A percentile compares a stretch with the other conserved stretches of the same genome.
Conservation (phyloP, 2,329 filamentous ascomycete species). For the Fusarium ramigenum region DNA sequence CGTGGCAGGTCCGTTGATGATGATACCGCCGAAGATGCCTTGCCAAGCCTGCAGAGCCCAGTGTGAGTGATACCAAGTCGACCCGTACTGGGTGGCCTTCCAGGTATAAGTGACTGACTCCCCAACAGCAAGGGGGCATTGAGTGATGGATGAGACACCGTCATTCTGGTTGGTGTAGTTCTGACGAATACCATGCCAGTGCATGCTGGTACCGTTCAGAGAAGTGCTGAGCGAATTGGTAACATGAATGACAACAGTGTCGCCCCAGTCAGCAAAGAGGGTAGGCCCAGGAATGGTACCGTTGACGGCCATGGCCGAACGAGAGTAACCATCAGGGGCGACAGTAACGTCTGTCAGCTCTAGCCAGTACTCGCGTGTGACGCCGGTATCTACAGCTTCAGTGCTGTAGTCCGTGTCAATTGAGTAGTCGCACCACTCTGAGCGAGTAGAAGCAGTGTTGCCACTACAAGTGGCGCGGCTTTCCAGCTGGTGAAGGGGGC, state of each 20-base stretch:
- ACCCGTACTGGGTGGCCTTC: conserved; percentile 63
- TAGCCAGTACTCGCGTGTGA: conserved; percentile 60
- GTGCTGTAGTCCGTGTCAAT: conserved; percentile 58
- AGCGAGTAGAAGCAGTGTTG: conserved; percentile 1
- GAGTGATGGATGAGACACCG: conserved; percentile 61
- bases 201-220: conserved; percentile 68
- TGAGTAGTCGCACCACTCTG: conserved; percentile 58
- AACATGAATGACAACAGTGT: conserved; percentile 61
- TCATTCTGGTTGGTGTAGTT: conserved; percentile 63
- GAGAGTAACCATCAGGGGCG: conserved; percentile 57
- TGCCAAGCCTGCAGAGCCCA: conserved; percentile 60
- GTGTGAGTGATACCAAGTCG: conserved; percentile 70
- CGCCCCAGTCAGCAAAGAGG: conserved; percentile 63
- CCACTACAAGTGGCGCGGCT: neutral
- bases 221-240: conserved; percentile 55
- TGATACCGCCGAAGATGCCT: conserved; percentile 67
- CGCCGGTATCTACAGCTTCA: conserved; percentile 56
- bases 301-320: conserved; percentile 60
- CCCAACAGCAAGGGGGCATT: conserved; percentile 62
- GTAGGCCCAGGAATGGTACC: conserved; percentile 68
- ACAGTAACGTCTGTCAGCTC: conserved; percentile 51
- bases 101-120: conserved; percentile 65
- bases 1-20: conserved; percentile 68
- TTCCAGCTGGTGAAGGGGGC: neutral
- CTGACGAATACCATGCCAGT: conserved; percentile 71